Percentiles rank a stretch among this genome's conserved stretches.
These are phyloP conservation scores for Mangifera indica DNA, from an alignment of 345 rosid genomes.

Conservation along the genomic window DNA sequence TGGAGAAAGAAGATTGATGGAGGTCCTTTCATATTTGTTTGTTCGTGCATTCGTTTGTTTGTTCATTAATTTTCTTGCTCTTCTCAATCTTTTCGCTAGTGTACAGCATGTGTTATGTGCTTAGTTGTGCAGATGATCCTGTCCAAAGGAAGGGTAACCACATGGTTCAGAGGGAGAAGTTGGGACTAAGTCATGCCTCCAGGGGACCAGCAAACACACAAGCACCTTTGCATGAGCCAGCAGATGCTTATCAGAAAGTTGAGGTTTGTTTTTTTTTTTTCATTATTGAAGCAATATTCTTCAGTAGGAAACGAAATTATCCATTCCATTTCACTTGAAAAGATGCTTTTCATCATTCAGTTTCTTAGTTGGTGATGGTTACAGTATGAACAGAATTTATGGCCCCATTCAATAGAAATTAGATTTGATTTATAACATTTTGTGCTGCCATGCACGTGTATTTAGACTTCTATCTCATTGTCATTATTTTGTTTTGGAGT, in stretches of 20 bases:
- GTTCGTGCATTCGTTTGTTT: no score
- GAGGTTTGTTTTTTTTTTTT: conserved; percentile 50
- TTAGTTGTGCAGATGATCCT: conserved; percentile 53
- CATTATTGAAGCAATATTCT: no score
- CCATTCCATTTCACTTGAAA: no score
- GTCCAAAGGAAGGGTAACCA: conserved; percentile 57
- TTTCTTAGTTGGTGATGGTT: no score
- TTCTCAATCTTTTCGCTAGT: not conserved
- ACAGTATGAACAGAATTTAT: no score
- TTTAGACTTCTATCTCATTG: not conserved
- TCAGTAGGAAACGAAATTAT: no score
- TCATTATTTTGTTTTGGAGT: conserved; percentile 8
- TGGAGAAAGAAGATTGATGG: not conserved
- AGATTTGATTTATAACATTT: not conserved
- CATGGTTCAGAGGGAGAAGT: conserved; percentile 77
- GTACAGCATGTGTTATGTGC: not conserved
- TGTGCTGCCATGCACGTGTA: not conserved
- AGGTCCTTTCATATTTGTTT: not conserved
- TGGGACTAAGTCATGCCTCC: conserved; percentile 63
- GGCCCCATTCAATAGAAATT: no score
- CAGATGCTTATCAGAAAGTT: conserved; percentile 69
- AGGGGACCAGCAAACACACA: conserved; percentile 40
- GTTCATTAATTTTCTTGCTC: not conserved
- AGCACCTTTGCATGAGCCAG: conserved; percentile 49
- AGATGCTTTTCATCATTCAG: no score